Conservation (phyloP, 75 land plant genomes). For the Isoetes taiwanensis region DNA sequence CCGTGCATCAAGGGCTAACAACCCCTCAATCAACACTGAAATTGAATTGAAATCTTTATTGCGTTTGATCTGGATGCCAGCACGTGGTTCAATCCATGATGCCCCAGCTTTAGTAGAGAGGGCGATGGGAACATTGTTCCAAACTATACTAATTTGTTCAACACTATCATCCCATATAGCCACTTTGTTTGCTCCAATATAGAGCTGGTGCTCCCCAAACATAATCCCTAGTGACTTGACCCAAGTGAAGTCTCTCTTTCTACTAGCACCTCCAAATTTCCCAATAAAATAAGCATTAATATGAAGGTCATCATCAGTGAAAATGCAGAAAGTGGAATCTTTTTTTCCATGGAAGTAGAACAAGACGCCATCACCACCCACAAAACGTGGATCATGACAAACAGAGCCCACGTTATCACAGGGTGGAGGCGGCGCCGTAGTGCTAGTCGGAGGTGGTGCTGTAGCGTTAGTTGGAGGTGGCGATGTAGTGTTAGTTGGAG, state of each 20-base stretch:
- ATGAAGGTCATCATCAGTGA: conserved; percentile 45
- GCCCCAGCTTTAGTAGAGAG: conserved; percentile 23
- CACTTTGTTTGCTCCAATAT: conserved; percentile 18
- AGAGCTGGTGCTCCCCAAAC: conserved; percentile 29
- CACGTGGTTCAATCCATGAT: conserved; percentile 17
- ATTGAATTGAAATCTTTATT: conserved; percentile 33
- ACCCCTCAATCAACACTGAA: conserved; percentile 20
- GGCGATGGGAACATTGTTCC: conserved; percentile 24
- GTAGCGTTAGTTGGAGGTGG: no score
- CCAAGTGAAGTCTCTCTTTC: conserved; percentile 61
- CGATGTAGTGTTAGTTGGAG: no score
- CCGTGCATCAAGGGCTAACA: conserved; percentile 22
- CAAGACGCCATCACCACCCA: conserved; percentile 63
- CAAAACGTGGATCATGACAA: conserved; percentile 60
- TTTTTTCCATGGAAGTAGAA: conserved; percentile 68
- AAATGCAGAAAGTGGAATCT: conserved; percentile 35
- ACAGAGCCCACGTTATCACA: conserved; percentile 47
- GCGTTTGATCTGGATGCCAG: conserved; percentile 33
- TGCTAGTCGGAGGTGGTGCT: no score
- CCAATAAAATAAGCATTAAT: conserved; percentile 69
- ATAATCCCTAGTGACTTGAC: conserved; percentile 44
- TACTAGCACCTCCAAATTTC: conserved; percentile 23
- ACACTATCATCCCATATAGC: conserved; percentile 23
- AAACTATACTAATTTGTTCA: conserved; percentile 29
- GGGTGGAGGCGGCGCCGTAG: no score